Conservation (phyloP, 768 basidiomycete genomes). For the Russula dissimulans region DNA sequence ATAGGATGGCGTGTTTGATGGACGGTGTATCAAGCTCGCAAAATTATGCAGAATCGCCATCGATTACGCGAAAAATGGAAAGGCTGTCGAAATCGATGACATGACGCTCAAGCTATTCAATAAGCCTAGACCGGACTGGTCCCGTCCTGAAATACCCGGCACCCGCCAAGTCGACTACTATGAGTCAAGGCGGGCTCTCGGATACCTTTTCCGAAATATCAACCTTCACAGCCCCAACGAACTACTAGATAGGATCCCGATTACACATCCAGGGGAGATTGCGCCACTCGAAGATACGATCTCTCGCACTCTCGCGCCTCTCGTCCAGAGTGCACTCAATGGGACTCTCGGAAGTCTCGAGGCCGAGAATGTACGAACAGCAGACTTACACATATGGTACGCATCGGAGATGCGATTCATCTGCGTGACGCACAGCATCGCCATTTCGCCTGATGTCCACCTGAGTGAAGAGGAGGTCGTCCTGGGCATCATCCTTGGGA, state of each 20-base stretch:
- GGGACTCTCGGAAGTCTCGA: background rate
- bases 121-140: constrained; percentile 70
- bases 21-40: constrained; percentile 38
- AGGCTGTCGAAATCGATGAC: constrained; percentile 42
- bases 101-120: constrained; percentile 45
- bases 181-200: constrained; percentile 58
- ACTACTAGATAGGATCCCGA: background rate
- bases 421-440: background rate
- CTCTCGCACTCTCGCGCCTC: background rate
- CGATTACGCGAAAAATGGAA: constrained; percentile 71
- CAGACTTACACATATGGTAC: constrained; percentile 33
- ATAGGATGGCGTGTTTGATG: constrained; percentile 53
- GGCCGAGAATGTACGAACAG: constrained; percentile 26
- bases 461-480: background rate
- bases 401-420: background rate
- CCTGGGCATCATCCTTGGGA: background rate
- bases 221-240: background rate
- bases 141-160: constrained; percentile 37
- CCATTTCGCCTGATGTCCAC: background rate
- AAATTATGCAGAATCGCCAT: constrained; percentile 48
- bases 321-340: background rate
- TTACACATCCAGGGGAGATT: background rate
- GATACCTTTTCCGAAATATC: constrained; percentile 39
- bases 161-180: constrained; percentile 53
- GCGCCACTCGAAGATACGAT: background rate